Evolutionary conservation across 768 basidiomycete species (phyloP).

Genomic region (Termitomyces eurrhizus): DNA sequence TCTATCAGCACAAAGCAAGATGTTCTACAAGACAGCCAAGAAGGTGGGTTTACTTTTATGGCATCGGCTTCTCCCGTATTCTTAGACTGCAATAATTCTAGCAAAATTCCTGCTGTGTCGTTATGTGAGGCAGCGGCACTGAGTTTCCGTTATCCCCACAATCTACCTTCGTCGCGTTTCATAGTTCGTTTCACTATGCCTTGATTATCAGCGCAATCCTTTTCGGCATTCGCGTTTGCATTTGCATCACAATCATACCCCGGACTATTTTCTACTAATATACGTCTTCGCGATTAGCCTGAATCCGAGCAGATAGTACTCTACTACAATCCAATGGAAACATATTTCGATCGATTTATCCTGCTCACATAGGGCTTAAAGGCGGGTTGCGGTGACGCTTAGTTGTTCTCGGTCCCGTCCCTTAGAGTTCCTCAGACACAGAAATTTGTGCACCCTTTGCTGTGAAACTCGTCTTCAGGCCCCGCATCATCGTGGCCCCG

Average conservation of each 20-base stretch:
- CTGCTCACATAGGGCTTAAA: neutral
- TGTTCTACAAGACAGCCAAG: slow-evolving; percentile 99
- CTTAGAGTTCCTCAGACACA: neutral
- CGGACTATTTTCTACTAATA: slow-evolving; percentile 11
- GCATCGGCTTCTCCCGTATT: neutral
- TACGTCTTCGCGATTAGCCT: neutral
- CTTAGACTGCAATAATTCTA: slow-evolving; percentile 26
- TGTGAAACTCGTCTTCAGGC: neutral
- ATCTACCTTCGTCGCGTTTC: slow-evolving; percentile 7
- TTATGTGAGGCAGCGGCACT: slow-evolving; percentile 50
- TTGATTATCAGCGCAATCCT: slow-evolving; percentile 2
- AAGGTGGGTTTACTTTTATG: slow-evolving; percentile 54
- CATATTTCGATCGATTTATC: neutral
- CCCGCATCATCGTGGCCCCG: no score
- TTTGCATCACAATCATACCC: slow-evolving; percentile 8
- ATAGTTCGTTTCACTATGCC: slow-evolving; percentile 11
- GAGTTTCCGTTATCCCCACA: neutral
- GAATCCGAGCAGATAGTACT: neutral
- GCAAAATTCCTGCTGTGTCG: slow-evolving; percentile 95
- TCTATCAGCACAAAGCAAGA: slow-evolving; percentile 87
- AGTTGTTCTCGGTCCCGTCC: neutral
- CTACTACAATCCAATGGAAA: neutral
- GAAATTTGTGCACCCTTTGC: neutral
- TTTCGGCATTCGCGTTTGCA: neutral
- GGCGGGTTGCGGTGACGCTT: no score